Percentiles rank a stretch among this genome's conserved stretches.
phyloP scores from a whole-genome alignment of 495 filamentous ascomycete genomes.

The Neurospora terricola region DNA sequence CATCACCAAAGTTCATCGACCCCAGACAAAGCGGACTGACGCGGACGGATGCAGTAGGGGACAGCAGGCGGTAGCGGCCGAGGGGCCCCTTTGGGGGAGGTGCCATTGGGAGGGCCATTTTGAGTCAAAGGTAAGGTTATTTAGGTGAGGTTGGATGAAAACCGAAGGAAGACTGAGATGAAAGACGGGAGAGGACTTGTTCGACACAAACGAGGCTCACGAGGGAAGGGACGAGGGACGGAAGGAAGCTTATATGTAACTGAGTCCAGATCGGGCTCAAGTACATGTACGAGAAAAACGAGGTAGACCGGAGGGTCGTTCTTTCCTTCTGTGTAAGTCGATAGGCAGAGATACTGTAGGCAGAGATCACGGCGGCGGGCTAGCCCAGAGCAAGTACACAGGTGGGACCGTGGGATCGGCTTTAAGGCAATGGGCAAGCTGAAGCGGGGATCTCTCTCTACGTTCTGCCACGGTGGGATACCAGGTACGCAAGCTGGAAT shows the following conservation, averaged over 20 bases:
- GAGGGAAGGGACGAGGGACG: not conserved
- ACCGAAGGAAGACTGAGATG: not conserved
- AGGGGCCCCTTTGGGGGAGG: slow-evolving; percentile 38
- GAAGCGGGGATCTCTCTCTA: not conserved
- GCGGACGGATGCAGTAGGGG: slow-evolving; percentile 46
- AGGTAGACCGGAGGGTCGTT: not conserved
- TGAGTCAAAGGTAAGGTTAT: not conserved
- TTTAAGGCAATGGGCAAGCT: not conserved
- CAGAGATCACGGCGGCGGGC: not conserved
- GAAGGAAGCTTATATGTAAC: not conserved
- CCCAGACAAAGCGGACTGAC: slow-evolving; percentile 55
- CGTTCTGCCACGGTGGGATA: not conserved
- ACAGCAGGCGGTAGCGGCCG: slow-evolving; percentile 48
- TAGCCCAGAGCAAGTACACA: not conserved
- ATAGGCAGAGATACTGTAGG: not conserved
- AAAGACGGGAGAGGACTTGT: not conserved
- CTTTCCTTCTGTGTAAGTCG: not conserved
- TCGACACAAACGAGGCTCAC: not conserved
- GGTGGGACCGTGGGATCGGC: not conserved
- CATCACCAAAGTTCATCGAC: slow-evolving; percentile 52
- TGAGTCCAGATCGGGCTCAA: not conserved
- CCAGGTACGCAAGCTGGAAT: not conserved
- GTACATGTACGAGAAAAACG: not conserved
- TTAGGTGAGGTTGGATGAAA: not conserved
- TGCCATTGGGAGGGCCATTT: slow-evolving; percentile 13